These are phyloP conservation scores for Russula griseocarnosa DNA, from an alignment of 768 basidiomycete species.

Conservation along the genomic window DNA sequence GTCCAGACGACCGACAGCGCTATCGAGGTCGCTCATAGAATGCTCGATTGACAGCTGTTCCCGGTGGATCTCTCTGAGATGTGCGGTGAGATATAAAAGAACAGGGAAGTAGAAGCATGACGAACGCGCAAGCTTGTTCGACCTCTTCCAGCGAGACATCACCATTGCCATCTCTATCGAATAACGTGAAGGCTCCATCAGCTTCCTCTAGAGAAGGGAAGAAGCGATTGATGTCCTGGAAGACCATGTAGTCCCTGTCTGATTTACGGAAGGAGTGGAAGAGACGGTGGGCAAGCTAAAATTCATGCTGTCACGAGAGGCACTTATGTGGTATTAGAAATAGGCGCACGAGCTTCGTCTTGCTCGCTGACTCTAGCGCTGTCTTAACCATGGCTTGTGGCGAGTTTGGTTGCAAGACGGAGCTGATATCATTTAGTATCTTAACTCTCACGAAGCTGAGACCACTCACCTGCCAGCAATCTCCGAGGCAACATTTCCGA, in stretches of 20 bases:
- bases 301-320: slow-evolving; percentile 1
- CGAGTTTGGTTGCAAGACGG: slow-evolving; percentile 85
- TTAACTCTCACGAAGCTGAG: not conserved
- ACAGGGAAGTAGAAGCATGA: not conserved
- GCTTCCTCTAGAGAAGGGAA: slow-evolving; percentile 68
- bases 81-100: slow-evolving; percentile 5
- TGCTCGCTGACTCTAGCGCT: slow-evolving; percentile 75
- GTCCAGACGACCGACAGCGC: slow-evolving; percentile 81
- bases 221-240: slow-evolving; percentile 66
- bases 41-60: slow-evolving; percentile 81
- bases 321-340: slow-evolving; percentile 9
- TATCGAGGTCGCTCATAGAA: slow-evolving; percentile 86
- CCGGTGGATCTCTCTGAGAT: slow-evolving; percentile 67
- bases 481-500: slow-evolving; percentile 60
- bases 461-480: slow-evolving; percentile 48
- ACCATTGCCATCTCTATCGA: slow-evolving; percentile 70
- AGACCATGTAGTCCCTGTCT: slow-evolving; percentile 52
- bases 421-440: slow-evolving; percentile 37
- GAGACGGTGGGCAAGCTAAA: slow-evolving; percentile 73
- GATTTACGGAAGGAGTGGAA: slow-evolving; percentile 79
- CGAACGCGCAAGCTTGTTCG: slow-evolving; percentile 67
- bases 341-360: slow-evolving; percentile 56
- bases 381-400: slow-evolving; percentile 76
- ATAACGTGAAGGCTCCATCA: slow-evolving; percentile 60
- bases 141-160: slow-evolving; percentile 68